phyloP scores from a whole-genome alignment of 495 filamentous ascomycete genomes.

The Penicillium atrosanguineum region DNA sequence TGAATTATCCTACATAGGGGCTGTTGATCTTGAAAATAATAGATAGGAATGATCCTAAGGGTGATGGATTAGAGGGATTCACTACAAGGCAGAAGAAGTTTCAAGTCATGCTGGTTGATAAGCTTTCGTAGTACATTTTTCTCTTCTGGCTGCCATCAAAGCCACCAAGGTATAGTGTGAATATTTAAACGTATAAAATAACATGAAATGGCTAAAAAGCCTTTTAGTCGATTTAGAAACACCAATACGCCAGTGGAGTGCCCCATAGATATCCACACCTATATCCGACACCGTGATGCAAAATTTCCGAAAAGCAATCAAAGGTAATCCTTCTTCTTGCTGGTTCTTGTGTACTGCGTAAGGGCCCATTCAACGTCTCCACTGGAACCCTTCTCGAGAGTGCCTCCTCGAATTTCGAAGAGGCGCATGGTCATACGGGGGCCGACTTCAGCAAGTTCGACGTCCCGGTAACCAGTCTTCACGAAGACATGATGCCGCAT shows the following conservation, averaged over 20 bases:
- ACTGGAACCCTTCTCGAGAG: conserved; percentile 82
- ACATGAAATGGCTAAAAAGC: conserved; percentile 12
- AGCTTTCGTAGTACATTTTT: no score
- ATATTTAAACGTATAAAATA: conserved; percentile 8
- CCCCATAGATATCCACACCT: conserved; percentile 17
- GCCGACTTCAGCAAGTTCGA: conserved; percentile 92
- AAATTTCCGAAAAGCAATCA: conserved; percentile 32
- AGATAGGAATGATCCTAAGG: no score
- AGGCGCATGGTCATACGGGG: conserved; percentile 94
- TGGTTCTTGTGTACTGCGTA: conserved; percentile 90
- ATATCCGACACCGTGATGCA: conserved; percentile 20
- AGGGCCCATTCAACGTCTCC: conserved; percentile 97
- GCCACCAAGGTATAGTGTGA: conserved; percentile 8
- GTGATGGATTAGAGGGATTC: no score
- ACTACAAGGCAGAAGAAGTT: no score
- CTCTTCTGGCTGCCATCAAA: background rate
- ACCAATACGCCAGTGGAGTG: conserved; percentile 24
- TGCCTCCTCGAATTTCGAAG: conserved; percentile 93
- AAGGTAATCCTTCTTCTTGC: conserved; percentile 89
- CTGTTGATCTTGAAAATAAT: no score
- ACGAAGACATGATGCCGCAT: conserved; percentile 81
- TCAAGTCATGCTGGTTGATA: no score
- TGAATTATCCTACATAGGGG: no score
- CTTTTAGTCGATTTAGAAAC: conserved; percentile 19
- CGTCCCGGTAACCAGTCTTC: conserved; percentile 78